These are phyloP conservation scores for Clavispora carvajalis DNA, from an alignment of 805 yeast species.

Conservation along the genomic window DNA sequence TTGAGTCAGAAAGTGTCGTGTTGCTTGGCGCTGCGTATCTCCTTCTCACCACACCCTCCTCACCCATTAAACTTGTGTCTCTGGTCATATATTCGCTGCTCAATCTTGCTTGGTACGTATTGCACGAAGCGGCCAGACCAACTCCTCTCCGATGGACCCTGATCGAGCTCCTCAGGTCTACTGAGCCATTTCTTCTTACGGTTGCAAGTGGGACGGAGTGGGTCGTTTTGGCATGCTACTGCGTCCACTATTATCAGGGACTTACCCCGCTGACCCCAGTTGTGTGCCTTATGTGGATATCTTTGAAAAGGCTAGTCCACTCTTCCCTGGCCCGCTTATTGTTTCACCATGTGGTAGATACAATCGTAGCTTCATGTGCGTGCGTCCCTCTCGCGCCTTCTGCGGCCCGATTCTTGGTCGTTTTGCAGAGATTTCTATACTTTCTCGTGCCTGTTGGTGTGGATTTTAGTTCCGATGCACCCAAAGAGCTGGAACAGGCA, in stretches of 20 bases:
- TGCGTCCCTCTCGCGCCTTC: neutral
- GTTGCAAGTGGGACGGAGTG: slow-evolving; percentile 11
- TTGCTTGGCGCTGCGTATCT: slow-evolving; percentile 20
- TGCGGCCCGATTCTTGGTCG: neutral
- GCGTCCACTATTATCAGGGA: neutral
- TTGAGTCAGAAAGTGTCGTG: slow-evolving; percentile 26
- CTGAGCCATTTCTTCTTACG: slow-evolving; percentile 13
- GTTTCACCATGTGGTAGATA: neutral
- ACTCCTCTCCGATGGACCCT: slow-evolving; percentile 10
- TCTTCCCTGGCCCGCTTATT: neutral
- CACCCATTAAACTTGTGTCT: slow-evolving; percentile 21
- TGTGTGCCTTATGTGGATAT: neutral
- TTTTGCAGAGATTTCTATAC: neutral
- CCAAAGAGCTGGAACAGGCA: neutral
- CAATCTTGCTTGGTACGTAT: slow-evolving; percentile 18
- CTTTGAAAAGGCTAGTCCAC: neutral
- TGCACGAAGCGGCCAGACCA: slow-evolving; percentile 10
- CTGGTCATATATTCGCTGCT: slow-evolving; percentile 24
- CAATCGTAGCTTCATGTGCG: neutral
- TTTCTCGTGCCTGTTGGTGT: neutral
- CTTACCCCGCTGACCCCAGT: neutral
- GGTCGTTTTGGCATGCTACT: slow-evolving; percentile 2
- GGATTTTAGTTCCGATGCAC: no score
- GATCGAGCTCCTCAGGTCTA: slow-evolving; percentile 10
- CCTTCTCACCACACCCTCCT: slow-evolving; percentile 14